Percentiles rank a stretch among this genome's conserved stretches.
phyloP scores from a whole-genome alignment of 116 monocot species.

The Thalassia testudinum region DNA sequence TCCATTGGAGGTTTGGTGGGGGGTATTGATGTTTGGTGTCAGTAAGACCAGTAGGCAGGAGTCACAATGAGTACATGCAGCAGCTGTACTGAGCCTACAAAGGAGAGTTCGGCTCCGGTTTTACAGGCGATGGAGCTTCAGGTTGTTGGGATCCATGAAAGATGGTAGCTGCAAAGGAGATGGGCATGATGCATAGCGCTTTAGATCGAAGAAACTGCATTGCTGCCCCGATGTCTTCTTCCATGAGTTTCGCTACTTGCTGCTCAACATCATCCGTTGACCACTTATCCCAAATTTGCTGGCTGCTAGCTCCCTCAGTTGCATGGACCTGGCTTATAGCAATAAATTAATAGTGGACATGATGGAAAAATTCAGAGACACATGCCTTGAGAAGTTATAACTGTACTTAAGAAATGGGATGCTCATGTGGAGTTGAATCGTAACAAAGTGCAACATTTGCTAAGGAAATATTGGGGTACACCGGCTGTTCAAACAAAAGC shows the following conservation, averaged over 20 bases:
- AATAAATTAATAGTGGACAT: too few relatives aligned
- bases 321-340: slow-evolving; percentile 27
- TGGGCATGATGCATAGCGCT: slow-evolving; percentile 93
- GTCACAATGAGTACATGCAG: neutral
- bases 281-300: slow-evolving; percentile 93
- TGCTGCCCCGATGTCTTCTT: slow-evolving; percentile 82
- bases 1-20: too few relatives aligned
- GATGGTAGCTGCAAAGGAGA: slow-evolving; percentile 79
- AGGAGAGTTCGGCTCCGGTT: slow-evolving; percentile 60
- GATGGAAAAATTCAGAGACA: neutral
- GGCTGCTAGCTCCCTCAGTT: slow-evolving; percentile 38
- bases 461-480: too few relatives aligned
- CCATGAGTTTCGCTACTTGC: slow-evolving; percentile 93
- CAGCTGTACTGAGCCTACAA: slow-evolving; percentile 14
- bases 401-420: too few relatives aligned
- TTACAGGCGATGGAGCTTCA: slow-evolving; percentile 27
- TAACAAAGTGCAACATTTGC: too few relatives aligned
- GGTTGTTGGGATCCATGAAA: slow-evolving; percentile 51
- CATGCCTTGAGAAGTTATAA: too few relatives aligned
- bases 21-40: too few relatives aligned
- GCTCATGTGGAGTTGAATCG: too few relatives aligned
- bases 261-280: slow-evolving; percentile 85
- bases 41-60: slow-evolving; percentile 5
- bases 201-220: slow-evolving; percentile 97
- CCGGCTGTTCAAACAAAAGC: too few relatives aligned